A percentile compares a stretch with the other conserved stretches of the same genome.
Evolutionary conservation across 2,329 filamentous ascomycete genomes (phyloP).

Genomic region (Periconia digitata): DNA sequence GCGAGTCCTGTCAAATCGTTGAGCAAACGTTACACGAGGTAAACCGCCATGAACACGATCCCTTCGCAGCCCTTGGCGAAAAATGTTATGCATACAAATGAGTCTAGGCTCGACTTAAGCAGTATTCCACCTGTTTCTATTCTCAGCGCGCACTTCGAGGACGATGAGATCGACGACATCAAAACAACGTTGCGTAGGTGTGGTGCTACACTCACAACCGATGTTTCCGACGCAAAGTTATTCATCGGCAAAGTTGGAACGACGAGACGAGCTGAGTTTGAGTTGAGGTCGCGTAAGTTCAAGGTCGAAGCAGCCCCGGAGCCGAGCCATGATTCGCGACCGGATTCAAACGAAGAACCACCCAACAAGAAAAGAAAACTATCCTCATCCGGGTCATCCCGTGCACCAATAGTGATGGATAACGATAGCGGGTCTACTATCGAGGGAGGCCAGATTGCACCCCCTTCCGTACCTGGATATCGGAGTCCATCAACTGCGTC

Average conservation of each 20-base stretch:
- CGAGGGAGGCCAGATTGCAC: conserved; percentile 17
- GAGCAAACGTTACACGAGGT: conserved; percentile 18
- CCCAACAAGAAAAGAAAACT: conserved; percentile 22
- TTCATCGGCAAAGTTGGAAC: conserved; percentile 73
- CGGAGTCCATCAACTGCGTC: conserved; percentile 11
- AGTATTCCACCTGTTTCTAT: conserved; percentile 69
- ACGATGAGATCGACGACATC: conserved; percentile 63
- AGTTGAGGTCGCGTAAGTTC: conserved; percentile 70
- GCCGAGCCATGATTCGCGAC: conserved; percentile 20
- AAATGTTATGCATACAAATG: no score
- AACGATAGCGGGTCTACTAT: conserved; percentile 23
- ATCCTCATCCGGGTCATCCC: conserved; percentile 1
- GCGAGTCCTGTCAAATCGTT: conserved; percentile 22
- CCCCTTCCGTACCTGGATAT: no score
- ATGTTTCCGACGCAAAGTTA: conserved; percentile 70
- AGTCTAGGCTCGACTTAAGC: conserved; percentile 45
- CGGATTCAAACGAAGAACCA: conserved; percentile 12
- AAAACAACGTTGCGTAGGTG: conserved; percentile 63
- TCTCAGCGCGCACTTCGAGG: conserved; percentile 67
- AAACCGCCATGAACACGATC: conserved; percentile 19
- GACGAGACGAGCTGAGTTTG: conserved; percentile 72
- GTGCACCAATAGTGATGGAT: conserved; percentile 11
- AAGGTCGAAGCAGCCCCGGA: conserved; percentile 54
- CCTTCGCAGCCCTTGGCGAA: conserved; percentile 20
- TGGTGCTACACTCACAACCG: conserved; percentile 65